Base-by-base conservation (phyloP, 257 asterid species). In the Plantago elongata region DNA sequence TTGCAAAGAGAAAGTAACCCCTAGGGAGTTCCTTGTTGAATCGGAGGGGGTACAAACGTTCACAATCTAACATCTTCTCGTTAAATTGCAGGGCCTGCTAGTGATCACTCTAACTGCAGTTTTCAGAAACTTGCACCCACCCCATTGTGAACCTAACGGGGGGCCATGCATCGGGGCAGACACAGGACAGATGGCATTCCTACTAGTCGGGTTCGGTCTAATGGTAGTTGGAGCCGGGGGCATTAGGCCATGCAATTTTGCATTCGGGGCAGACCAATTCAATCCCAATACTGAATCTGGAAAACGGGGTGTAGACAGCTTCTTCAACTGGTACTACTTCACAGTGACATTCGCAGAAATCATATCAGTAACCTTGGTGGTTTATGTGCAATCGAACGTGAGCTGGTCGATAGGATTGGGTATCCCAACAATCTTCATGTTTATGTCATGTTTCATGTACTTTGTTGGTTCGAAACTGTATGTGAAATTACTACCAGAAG, bases 181-280 rank as follows among this genome's bases (percentile, higher is more conserved):
- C 7, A 27, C 73, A 0, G 84, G 88, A 9, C 96, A 85, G 62
- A 68, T 85, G 83, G 74, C 76, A 0, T 84, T 88, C 51, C 83
- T 88, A 38, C 10, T 80, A 30, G 61, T 75, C 57, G 96, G 92
- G 18, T 88, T 88, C 45, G 86, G 51, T 45, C 73, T 88, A 9
- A 58, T 85, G 77, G 64, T 85, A 7, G 13, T 88, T 2, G 93
- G 96, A 0, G 96, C 96, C 0, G 87, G 93, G 12, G 96, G 95
- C 9, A 88, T 88, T 45, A 72, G 96, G 64, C 96, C 96, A 0
- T 88, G 95, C 57, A 88, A 86, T 71, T 71, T 88, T 3, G 95
- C 96, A 0, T 88, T 88, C 58, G 96, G 96, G 1, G 95, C 82
- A 14, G 96, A 88, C 66, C 96, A 88, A 48, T 88, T 88, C 84